A percentile compares a stretch with the other conserved stretches of the same genome.
phyloP scores from a whole-genome alignment of 139 green algal genomes.

The Micromonas pusilla region DNA sequence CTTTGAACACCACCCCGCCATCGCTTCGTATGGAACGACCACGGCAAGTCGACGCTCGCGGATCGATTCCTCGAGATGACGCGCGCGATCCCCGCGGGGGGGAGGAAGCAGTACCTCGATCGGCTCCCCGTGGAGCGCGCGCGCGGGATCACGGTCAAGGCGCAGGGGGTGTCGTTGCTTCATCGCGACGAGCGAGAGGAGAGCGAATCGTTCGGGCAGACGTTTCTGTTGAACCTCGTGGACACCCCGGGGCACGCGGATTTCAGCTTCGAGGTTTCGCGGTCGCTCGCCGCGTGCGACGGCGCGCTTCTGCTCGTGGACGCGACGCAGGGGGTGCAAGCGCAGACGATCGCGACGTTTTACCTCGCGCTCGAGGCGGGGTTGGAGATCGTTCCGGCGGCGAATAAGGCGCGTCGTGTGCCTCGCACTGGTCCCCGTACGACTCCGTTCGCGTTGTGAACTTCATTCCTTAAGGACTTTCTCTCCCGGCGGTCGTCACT shows the following conservation, averaged over 20 bases:
- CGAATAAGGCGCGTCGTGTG: constrained; percentile 96
- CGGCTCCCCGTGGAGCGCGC: constrained; percentile 66
- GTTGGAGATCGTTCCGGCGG: constrained; percentile 74
- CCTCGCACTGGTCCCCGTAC: no score
- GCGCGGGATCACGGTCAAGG: constrained; percentile 91
- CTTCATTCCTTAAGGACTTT: no score
- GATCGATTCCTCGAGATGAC: constrained; percentile 21
- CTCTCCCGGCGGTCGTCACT: no score
- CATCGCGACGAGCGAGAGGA: constrained; percentile 25
- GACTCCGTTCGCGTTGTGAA: no score
- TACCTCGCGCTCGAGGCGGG: constrained; percentile 81
- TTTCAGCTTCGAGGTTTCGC: constrained; percentile 38
- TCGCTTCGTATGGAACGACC: no score
- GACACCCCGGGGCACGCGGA: constrained; percentile 36
- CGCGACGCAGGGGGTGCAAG: constrained; percentile 54
- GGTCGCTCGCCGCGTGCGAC: constrained; percentile 61
- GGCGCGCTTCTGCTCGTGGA: constrained; percentile 86
- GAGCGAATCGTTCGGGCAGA: constrained; percentile 16
- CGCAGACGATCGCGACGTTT: constrained; percentile 87
- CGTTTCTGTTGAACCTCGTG: constrained; percentile 80
- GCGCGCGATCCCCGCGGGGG: neutral
- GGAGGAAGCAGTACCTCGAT: constrained; percentile 25
- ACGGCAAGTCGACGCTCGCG: constrained; percentile 72
- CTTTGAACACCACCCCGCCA: no score
- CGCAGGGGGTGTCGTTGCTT: constrained; percentile 75